Evolutionary conservation across 805 yeast species (phyloP).

Genomic region (Candida methanosorbosa): DNA sequence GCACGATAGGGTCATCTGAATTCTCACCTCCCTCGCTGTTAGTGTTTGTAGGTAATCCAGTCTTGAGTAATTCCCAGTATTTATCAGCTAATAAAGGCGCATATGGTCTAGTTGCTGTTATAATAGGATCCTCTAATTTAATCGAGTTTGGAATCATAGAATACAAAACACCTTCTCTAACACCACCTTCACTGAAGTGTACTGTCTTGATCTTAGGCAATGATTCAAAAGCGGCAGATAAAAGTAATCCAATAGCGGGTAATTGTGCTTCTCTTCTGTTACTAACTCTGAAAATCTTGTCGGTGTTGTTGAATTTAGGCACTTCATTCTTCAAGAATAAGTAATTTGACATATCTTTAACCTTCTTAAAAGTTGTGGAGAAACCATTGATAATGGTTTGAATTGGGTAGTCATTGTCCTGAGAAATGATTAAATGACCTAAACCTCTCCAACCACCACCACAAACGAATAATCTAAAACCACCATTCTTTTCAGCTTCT

Average conservation of each 20-base stretch:
- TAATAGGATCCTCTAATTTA: conserved; percentile 58
- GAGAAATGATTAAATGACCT: conserved; percentile 48
- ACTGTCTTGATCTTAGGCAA: conserved; percentile 48
- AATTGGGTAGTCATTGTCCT: conserved; percentile 50
- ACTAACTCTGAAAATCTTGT: conserved; percentile 53
- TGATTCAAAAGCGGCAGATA: conserved; percentile 54
- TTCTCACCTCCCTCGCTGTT: too few relatives aligned
- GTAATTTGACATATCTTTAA: conserved; percentile 41
- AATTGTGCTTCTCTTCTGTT: conserved; percentile 57
- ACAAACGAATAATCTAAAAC: conserved; percentile 55
- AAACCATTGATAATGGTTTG: conserved; percentile 66
- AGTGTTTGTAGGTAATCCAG: conserved; percentile 43
- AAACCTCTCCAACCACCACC: conserved; percentile 73
- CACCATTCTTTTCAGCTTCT: conserved; percentile 47
- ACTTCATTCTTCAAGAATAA: conserved; percentile 38
- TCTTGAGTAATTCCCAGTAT: conserved; percentile 43
- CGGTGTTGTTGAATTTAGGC: conserved; percentile 29
- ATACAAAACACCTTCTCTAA: conserved; percentile 67
- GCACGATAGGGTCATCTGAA: too few relatives aligned
- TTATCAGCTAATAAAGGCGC: conserved; percentile 57
- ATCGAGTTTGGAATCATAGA: conserved; percentile 50
- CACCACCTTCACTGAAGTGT: conserved; percentile 70
- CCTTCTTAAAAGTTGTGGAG: conserved; percentile 46
- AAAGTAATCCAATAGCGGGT: conserved; percentile 59
- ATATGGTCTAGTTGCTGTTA: conserved; percentile 63